Conservation (phyloP, 371 early-diverging fungal species). For the Mortierella sp. region DNA sequence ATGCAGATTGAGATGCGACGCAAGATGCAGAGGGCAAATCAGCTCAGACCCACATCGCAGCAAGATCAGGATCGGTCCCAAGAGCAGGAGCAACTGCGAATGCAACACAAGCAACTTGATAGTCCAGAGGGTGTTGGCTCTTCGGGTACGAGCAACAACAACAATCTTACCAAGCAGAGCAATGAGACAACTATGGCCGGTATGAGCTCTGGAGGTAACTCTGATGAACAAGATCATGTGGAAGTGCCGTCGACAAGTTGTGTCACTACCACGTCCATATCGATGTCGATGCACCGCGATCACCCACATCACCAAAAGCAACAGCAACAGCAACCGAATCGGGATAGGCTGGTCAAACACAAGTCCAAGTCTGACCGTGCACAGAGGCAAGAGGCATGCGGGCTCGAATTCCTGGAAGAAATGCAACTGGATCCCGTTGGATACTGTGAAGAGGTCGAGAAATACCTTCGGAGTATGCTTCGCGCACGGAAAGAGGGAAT, state of each 20-base stretch:
- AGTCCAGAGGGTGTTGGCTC: background rate
- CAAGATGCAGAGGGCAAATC: background rate
- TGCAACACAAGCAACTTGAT: background rate
- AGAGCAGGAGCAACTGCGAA: background rate
- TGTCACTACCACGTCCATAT: slow-evolving; percentile 40
- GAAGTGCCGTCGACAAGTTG: slow-evolving; percentile 54
- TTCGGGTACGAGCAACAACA: background rate
- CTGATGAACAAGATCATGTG: slow-evolving; percentile 53
- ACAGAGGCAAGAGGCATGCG: background rate
- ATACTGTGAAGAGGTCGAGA: slow-evolving; percentile 20
- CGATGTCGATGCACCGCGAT: slow-evolving; percentile 41
- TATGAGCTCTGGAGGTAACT: slow-evolving; percentile 46
- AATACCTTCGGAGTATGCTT: slow-evolving; percentile 28
- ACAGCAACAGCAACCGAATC: slow-evolving; percentile 15
- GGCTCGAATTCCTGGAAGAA: background rate
- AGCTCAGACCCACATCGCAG: background rate
- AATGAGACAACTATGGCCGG: slow-evolving; percentile 54
- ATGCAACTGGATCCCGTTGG: slow-evolving; percentile 2
- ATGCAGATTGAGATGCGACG: slow-evolving; percentile 24
- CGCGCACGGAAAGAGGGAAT: slow-evolving; percentile 15
- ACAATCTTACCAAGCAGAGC: slow-evolving; percentile 32
- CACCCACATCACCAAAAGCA: slow-evolving; percentile 8
- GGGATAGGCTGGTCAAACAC: background rate
- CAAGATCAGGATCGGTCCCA: slow-evolving; percentile 6
- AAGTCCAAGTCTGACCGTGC: background rate